Evolutionary conservation across 2,329 filamentous ascomycete species (phyloP).

Genomic region (Trichophyton simii): DNA sequence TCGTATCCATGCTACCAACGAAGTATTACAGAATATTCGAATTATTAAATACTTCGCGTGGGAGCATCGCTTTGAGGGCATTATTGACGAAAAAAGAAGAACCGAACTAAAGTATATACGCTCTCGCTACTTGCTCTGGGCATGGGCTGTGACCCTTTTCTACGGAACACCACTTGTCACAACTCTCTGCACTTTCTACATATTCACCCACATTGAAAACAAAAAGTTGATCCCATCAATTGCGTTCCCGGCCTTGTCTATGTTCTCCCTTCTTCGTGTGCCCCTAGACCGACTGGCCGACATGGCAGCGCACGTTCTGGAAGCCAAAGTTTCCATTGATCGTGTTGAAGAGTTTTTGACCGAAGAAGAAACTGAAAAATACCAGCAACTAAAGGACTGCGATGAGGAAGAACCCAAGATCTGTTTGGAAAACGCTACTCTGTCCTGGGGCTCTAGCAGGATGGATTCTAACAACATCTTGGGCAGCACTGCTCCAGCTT

Average conservation of each 20-base stretch:
- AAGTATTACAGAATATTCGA: constrained; percentile 90
- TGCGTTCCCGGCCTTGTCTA: constrained; percentile 88
- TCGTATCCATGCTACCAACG: constrained; percentile 90
- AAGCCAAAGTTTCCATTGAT: constrained; percentile 91
- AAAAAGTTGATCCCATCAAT: constrained; percentile 84
- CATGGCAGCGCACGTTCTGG: constrained; percentile 97
- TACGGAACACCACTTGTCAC: constrained; percentile 91
- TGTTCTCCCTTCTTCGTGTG: constrained; percentile 86
- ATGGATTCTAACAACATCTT: constrained; percentile 40
- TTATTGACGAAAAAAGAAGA: constrained; percentile 78
- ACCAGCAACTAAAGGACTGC: constrained; percentile 61
- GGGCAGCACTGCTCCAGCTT: constrained; percentile 43
- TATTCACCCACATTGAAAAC: constrained; percentile 81
- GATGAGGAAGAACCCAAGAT: constrained; percentile 61
- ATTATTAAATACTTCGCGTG: constrained; percentile 99
- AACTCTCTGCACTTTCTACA: constrained; percentile 88
- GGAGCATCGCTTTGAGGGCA: constrained; percentile 78
- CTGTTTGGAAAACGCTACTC: constrained; percentile 70
- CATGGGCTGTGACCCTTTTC: constrained; percentile 84
- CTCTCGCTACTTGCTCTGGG: constrained; percentile 80
- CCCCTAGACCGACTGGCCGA: constrained; percentile 92
- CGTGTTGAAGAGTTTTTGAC: constrained; percentile 88
- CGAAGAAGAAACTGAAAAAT: constrained; percentile 95
- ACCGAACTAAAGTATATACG: constrained; percentile 67
- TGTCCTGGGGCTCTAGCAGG: constrained; percentile 67